Evolutionary conservation across 192 early-diverging fungal species (phyloP).

Genomic region (Coemansia sp.): DNA sequence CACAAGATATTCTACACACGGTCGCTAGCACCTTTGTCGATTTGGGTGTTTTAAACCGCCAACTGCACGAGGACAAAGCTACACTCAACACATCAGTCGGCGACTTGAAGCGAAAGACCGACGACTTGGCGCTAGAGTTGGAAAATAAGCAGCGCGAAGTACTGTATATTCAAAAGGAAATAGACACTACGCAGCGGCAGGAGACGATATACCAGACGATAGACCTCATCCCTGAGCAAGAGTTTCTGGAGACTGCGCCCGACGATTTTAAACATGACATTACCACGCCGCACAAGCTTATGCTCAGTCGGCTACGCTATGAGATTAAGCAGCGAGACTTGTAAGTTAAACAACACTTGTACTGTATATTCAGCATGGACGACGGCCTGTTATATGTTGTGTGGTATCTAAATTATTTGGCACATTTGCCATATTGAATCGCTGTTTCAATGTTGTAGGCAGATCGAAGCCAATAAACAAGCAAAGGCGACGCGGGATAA

Average conservation of each 20-base stretch:
- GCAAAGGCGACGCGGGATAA: slow-evolving; percentile 35
- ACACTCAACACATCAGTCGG: slow-evolving; percentile 24
- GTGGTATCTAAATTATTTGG: not conserved
- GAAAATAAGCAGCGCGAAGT: slow-evolving; percentile 42
- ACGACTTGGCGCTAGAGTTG: slow-evolving; percentile 35
- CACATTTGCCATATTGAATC: not conserved
- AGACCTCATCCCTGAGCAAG: slow-evolving; percentile 30
- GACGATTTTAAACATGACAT: slow-evolving; percentile 30
- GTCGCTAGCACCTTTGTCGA: slow-evolving; percentile 40
- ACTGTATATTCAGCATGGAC: not conserved
- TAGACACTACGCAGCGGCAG: slow-evolving; percentile 38
- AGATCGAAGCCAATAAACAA: slow-evolving; percentile 20
- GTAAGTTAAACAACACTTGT: slow-evolving; percentile 3
- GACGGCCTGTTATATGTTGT: not conserved
- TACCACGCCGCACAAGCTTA: slow-evolving; percentile 47
- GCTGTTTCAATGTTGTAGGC: slow-evolving; percentile 11
- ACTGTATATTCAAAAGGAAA: slow-evolving; percentile 42
- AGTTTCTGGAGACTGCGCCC: slow-evolving; percentile 32
- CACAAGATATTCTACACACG: slow-evolving; percentile 23
- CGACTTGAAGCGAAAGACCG: slow-evolving; percentile 36
- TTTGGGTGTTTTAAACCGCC: slow-evolving; percentile 40
- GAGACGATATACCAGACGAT: slow-evolving; percentile 56
- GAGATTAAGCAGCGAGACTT: slow-evolving; percentile 48
- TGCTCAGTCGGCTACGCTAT: slow-evolving; percentile 48
- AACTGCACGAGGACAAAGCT: slow-evolving; percentile 35